A percentile compares a stretch with the other conserved stretches of the same genome.
Conservation (phyloP, 805 yeast genomes). For the Nakazawaea wickerhamii region DNA sequence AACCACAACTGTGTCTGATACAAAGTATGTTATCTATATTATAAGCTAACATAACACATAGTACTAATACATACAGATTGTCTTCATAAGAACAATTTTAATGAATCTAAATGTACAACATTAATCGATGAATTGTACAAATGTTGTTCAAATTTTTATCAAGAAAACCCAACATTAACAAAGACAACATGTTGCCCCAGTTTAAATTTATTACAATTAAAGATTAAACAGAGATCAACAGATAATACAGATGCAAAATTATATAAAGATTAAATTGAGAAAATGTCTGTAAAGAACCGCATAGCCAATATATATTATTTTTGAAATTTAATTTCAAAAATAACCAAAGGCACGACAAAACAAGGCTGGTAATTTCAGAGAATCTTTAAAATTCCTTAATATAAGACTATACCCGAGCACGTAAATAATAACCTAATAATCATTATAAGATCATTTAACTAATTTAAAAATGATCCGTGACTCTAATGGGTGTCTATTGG, state of each 20-base stretch:
- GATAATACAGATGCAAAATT: conserved; percentile 57
- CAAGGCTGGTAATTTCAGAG: conserved; percentile 39
- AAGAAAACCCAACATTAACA: conserved; percentile 50
- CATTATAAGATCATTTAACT: conserved; percentile 42
- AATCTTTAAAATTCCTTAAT: conserved; percentile 32
- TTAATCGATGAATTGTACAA: conserved; percentile 65
- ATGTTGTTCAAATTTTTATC: conserved; percentile 69
- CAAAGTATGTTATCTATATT: conserved; percentile 42
- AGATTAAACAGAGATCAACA: conserved; percentile 56
- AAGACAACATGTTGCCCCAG: conserved; percentile 76
- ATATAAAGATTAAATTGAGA: conserved; percentile 17
- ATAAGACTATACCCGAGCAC: conserved; percentile 95
- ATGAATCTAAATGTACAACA: conserved; percentile 70
- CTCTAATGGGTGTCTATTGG: conserved; percentile 81
- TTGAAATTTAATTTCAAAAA: too few species aligned
- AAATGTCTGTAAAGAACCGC: conserved; percentile 74
- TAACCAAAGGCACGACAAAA: conserved; percentile 55
- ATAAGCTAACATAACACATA: conserved; percentile 1
- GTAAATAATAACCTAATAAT: conserved; percentile 37
- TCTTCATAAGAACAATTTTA: conserved; percentile 50
- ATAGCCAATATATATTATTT: conserved; percentile 44
- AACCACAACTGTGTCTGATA: conserved; percentile 75
- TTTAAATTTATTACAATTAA: conserved; percentile 54
- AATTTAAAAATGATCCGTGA: conserved; percentile 49
- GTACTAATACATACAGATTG: conserved; percentile 41